Percentiles rank a stretch among this genome's conserved stretches.
Evolutionary conservation across 2,329 filamentous ascomycete species (phyloP).

Genomic region (Aspergillus pseudotamarii): DNA sequence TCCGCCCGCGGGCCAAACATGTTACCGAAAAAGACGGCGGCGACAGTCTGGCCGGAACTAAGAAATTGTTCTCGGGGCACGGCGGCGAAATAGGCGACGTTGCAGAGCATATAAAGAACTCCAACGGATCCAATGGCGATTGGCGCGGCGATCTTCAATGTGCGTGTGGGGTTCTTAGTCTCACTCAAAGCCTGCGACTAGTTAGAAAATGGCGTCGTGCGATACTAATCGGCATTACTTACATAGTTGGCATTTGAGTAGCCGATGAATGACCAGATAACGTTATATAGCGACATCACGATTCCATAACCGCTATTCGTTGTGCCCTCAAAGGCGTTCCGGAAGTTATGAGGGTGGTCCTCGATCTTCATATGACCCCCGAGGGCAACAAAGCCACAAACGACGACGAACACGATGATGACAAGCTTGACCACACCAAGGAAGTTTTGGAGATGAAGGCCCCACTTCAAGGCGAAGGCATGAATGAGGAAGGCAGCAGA

Average conservation of each 20-base stretch:
- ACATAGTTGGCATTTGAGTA: conserved; percentile 67
- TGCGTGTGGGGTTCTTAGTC: conserved; percentile 60
- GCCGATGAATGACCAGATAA: conserved; percentile 64
- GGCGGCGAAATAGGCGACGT: conserved; percentile 62
- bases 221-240: conserved; percentile 23
- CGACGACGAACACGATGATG: conserved; percentile 52
- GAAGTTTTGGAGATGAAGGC: conserved; percentile 53
- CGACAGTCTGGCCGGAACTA: conserved; percentile 57
- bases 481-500: conserved; percentile 53
- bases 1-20: conserved; percentile 60
- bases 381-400: conserved; percentile 46
- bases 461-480: conserved; percentile 49
- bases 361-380: conserved; percentile 42
- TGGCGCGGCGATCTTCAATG: conserved; percentile 60
- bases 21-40: conserved; percentile 61
- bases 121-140: conserved; percentile 58
- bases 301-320: conserved; percentile 48
- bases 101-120: conserved; percentile 59
- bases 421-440: conserved; percentile 55
- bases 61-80: conserved; percentile 60
- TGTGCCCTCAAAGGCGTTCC: conserved; percentile 42
- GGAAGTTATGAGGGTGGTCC: conserved; percentile 39
- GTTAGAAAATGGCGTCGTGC: conserved; percentile 19
- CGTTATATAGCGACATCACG: conserved; percentile 63
- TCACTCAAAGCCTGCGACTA: conserved; percentile 51